These are phyloP conservation scores for Aegilops umbellulata DNA, from an alignment of 176 grass and related monocot genomes.

Conservation along the genomic window DNA sequence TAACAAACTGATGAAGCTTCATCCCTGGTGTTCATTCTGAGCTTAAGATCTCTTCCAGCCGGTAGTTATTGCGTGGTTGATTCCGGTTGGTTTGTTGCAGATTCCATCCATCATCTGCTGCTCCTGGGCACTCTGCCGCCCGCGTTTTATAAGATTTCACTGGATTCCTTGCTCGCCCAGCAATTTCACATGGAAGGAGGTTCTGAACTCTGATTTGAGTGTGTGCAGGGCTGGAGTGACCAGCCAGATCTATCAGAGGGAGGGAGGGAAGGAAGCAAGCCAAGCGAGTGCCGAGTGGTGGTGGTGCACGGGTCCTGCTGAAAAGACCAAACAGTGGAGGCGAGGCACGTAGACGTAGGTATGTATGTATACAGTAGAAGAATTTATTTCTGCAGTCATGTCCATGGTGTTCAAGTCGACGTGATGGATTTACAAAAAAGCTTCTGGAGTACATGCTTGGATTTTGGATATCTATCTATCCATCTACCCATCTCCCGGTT, in stretches of 20 bases:
- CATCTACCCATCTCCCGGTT: not conserved
- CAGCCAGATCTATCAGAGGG: not conserved
- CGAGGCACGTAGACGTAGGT: not conserved
- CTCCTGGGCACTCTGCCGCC: not conserved
- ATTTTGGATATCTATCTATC: not conserved
- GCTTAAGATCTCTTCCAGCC: not conserved
- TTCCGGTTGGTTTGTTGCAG: too few relatives aligned
- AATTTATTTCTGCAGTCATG: not conserved
- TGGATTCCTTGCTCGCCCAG: not conserved
- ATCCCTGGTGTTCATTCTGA: not conserved
- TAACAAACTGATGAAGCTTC: not conserved
- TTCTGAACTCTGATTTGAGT: too few relatives aligned
- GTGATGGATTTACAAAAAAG: slow-evolving; percentile 18
- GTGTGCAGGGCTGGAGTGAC: not conserved
- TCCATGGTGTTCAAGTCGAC: slow-evolving; percentile 7
- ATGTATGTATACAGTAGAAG: too few relatives aligned
- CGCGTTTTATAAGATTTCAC: too few relatives aligned
- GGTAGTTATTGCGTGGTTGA: not conserved
- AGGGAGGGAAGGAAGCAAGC: not conserved
- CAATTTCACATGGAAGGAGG: not conserved
- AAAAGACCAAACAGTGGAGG: slow-evolving; percentile 19
- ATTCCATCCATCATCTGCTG: not conserved
- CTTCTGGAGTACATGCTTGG: not conserved
- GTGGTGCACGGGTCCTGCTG: not conserved
- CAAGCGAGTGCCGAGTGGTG: not conserved